Conservation (phyloP, 306 rosid genomes). For the Rosa persica region DNA sequence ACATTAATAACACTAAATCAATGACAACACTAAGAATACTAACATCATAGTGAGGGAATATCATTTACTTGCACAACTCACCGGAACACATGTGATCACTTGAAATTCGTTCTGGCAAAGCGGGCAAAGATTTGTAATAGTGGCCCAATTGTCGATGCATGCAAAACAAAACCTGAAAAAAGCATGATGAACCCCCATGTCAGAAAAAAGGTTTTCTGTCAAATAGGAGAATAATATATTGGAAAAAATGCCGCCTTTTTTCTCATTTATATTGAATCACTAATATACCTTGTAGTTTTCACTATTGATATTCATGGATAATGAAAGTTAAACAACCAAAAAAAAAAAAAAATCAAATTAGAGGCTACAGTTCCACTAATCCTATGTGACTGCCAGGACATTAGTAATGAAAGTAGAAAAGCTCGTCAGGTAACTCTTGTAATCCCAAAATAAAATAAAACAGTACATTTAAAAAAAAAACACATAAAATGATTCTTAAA, state of each 20-base stretch:
- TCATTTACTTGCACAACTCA: constrained; percentile 58
- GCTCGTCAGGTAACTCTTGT: not conserved
- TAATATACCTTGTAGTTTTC: not conserved
- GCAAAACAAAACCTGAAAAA: constrained; percentile 83
- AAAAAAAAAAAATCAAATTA: not conserved
- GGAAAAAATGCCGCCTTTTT: not conserved
- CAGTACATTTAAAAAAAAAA: not conserved
- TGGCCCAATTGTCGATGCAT: constrained; percentile 98
- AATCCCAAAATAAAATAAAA: not conserved
- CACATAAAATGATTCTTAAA: not conserved
- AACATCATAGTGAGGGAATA: constrained; percentile 33
- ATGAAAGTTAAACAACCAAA: not conserved
- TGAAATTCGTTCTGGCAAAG: constrained; percentile 99
- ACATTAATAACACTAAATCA: constrained; percentile 11
- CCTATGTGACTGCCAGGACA: not conserved
- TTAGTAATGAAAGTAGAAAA: not conserved
- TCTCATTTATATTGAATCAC: not conserved
- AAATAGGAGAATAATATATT: no score
- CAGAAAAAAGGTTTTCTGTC: not conserved
- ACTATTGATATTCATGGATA: not conserved
- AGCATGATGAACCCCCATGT: constrained; percentile 21
- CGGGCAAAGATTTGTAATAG: constrained; percentile 95
- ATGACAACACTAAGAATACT: constrained; percentile 29
- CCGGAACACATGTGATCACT: constrained; percentile 95
- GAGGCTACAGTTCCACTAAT: not conserved